These are phyloP conservation scores for Eucalyptus tenuipes DNA, from an alignment of 345 rosid species.

Conservation along the genomic window DNA sequence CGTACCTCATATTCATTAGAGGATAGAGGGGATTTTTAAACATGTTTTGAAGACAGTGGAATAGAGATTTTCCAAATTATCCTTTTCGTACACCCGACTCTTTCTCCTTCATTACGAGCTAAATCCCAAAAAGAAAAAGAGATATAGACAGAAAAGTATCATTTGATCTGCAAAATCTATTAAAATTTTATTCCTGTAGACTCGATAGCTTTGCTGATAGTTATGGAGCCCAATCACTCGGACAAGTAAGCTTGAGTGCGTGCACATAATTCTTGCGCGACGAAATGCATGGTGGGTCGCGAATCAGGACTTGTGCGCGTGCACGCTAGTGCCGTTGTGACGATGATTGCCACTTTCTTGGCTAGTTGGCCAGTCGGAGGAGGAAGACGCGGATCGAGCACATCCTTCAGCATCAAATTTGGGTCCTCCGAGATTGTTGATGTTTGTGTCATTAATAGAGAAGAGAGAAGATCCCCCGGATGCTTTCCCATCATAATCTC, in stretches of 20 bases:
- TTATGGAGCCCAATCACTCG: slow-evolving; percentile 7
- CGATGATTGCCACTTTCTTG: slow-evolving; percentile 22
- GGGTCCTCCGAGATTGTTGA: not conserved
- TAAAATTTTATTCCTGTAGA: not conserved
- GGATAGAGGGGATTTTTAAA: too few species aligned
- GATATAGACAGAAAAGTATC: too few species aligned
- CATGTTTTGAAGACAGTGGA: not conserved
- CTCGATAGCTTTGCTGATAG: slow-evolving; percentile 9
- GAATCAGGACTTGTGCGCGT: slow-evolving; percentile 12
- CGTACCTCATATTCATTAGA: too few species aligned
- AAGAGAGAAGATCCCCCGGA: slow-evolving; percentile 36
- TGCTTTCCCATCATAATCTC: slow-evolving; percentile 59
- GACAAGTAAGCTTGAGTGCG: slow-evolving; percentile 12
- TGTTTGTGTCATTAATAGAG: not conserved
- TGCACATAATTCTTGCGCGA: slow-evolving; percentile 42
- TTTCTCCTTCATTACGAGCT: not conserved
- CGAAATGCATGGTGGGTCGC: slow-evolving; percentile 38
- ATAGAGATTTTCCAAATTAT: not conserved
- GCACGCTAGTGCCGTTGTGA: slow-evolving; percentile 33
- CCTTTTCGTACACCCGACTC: not conserved
- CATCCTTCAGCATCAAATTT: slow-evolving; percentile 19
- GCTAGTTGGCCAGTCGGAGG: slow-evolving; percentile 31
- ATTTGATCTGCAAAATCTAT: not conserved
- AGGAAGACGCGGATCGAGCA: slow-evolving; percentile 37
- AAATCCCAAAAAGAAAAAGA: too few species aligned